Base-by-base conservation (phyloP, 2,329 filamentous ascomycete species). In the Aotearoamyces nothofagi region DNA sequence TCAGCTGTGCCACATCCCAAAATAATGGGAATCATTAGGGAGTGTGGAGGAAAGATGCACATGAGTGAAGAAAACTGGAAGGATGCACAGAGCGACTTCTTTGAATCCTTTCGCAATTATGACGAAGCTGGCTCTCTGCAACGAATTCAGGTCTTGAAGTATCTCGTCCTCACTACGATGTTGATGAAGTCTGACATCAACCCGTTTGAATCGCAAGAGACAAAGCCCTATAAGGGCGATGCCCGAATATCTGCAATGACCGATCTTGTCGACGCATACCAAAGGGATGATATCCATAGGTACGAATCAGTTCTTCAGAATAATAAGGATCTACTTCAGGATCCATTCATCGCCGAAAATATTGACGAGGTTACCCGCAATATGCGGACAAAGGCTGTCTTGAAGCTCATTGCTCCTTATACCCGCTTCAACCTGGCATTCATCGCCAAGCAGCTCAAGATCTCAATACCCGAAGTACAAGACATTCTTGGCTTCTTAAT, bases 31-130 rank as follows among this genome's bases (percentile, higher is more conserved):
- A 87, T 98, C 52, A 98, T 98, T 49, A 78, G 87, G 31, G 90
- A 98, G 58, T 98, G 90, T 51, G 90, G 90, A 46, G 90, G 90
- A 44, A 98, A 98, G 63, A 98, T 98, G 90, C 86, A 96, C 60
- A 96, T 98, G 90, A 90, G 81, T 53, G 90, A 98, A 63, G 90
- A 96, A 59, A 96, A 96, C 52, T 98, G 90, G 90, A 83, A 90
- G 52, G 82, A 86, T 47, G 90, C 90, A 1, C 86, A 96, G 56
- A 87, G 76, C 44, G 90, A 96, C 59, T 98, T 98, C 55, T 94
- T 94, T 54, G 90, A 98, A 53, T 92, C 87, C 1, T 98, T 98
- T 62, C 80, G 86, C 33, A 96, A 94, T 58, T 98, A 96, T 57
- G 90, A 98, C 51, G 90, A 98, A 60, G 90, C 90, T 22, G 90